Conservation (phyloP, 805 yeast genomes). For the Helenozyma baotianmanensis region DNA sequence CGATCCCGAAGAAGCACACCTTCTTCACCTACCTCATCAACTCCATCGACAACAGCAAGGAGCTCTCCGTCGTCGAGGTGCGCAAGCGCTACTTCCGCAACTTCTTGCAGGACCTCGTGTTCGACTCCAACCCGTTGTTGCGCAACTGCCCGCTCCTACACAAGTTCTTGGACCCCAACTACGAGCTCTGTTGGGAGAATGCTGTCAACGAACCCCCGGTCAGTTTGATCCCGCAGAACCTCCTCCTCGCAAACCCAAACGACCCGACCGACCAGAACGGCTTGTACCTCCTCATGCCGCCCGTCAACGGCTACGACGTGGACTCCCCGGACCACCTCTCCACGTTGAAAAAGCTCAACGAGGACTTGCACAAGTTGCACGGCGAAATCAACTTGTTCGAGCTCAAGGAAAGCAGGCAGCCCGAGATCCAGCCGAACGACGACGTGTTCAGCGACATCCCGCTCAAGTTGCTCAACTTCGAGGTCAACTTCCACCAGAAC, state of each 20-base stretch:
- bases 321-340: slow-evolving; percentile 26
- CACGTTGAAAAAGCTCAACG: slow-evolving; percentile 30
- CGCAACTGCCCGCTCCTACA: slow-evolving; percentile 34
- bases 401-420: slow-evolving; percentile 16
- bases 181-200: slow-evolving; percentile 48
- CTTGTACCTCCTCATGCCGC: slow-evolving; percentile 45
- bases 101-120: slow-evolving; percentile 39
- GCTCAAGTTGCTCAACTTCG: slow-evolving; percentile 26
- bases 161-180: slow-evolving; percentile 49
- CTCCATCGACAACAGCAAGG: slow-evolving; percentile 35
- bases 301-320: slow-evolving; percentile 35
- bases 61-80: slow-evolving; percentile 40
- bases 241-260: slow-evolving; percentile 46
- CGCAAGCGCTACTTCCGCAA: slow-evolving; percentile 43
- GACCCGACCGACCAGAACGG: slow-evolving; percentile 53
- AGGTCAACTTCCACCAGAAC: slow-evolving; percentile 28
- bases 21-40: slow-evolving; percentile 38
- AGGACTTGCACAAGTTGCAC: slow-evolving; percentile 29
- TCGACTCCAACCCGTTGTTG: slow-evolving; percentile 26
- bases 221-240: slow-evolving; percentile 42
- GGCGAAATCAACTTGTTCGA: slow-evolving; percentile 30
- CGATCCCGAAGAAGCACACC: slow-evolving; percentile 46
- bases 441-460: slow-evolving; percentile 28
- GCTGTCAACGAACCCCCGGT: slow-evolving; percentile 46
- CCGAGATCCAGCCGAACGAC: slow-evolving; percentile 7